Evolutionary conservation across 108 stramenopile genomes (phyloP), one percentile per base, ranked within the genome.

Genomic region (Skeletonema tropicum): DNA sequence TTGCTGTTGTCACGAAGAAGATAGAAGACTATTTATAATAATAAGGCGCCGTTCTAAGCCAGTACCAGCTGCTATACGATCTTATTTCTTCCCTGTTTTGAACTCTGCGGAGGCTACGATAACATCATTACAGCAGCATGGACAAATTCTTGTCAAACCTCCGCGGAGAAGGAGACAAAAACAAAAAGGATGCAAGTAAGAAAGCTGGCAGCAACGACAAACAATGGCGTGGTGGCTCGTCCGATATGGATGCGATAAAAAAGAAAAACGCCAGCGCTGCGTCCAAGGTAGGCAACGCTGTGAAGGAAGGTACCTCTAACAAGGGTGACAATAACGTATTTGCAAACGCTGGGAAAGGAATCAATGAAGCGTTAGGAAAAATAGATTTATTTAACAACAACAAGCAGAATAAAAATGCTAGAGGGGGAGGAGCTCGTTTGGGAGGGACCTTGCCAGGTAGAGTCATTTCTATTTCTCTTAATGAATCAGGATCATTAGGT

Each of bases 401-500:
- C 35, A 73, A 48, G 67, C 62, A 29, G 79, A 82, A 31, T 39
- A 76, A 46, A n/a, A 77, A 57, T 73, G 21, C 29, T 70, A 52
- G 79, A 5, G 89, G 88, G 0, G 63, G 74, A 17, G 90, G 90
- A 10, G 72, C 91, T 42, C 74, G 80, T 12, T 68, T 94, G 59
- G 92, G 92, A 12, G 90, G 92, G 26, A 62, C 61, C 11, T 70
- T 80, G 42, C 88, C 89, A 9, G 92, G 92, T 9, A 59, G 49
- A n/a, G 71, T 90, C 6, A 72, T 89, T 59, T 49, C 79, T 6
- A 74, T 91, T 17, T 66, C 60, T 5, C 61, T 94, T n/a, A 17
- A 59, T 13, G 61, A 87, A 21, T 77, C 82, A 19, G 92, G 92
- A 25, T 67, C 92, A 5, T 46, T 94, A 39, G 92, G 92, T 0